Percentiles rank a stretch among this genome's conserved stretches.
Evolutionary conservation across 208 protist species (phyloP).

Genomic region (Herpetomonas samuelpessoai): DNA sequence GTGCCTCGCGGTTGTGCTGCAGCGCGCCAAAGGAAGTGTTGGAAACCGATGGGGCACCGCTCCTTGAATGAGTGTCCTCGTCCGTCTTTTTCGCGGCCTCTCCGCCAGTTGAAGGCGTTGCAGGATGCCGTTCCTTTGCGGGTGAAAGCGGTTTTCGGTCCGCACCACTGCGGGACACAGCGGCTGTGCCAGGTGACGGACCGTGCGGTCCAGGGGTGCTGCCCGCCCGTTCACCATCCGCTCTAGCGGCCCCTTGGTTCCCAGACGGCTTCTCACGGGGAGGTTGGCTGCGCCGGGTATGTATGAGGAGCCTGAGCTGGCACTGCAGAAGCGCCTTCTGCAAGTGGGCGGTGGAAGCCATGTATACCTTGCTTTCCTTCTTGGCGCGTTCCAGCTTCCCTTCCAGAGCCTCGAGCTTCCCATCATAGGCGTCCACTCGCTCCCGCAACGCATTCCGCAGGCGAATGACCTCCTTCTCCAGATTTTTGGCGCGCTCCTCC

Average conservation of each 20-base stretch:
- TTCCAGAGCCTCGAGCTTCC: conserved; percentile 19
- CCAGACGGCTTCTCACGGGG: no score
- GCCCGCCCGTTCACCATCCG: no score
- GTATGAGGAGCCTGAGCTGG: conserved; percentile 16
- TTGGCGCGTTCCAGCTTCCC: conserved; percentile 5
- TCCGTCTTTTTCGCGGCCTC: no score
- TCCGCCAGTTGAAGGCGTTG: neutral
- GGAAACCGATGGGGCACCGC: neutral
- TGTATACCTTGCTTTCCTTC: conserved; percentile 22
- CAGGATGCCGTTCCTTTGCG: no score
- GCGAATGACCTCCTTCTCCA: conserved; percentile 47
- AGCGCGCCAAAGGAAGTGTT: neutral
- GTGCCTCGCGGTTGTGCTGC: conserved; percentile 23
- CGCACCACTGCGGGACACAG: neutral
- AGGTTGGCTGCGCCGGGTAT: neutral
- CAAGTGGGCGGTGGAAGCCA: conserved; percentile 22
- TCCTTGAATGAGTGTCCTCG: no score
- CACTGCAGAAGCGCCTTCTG: conserved; percentile 17
- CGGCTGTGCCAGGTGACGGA: neutral
- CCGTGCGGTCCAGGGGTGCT: neutral
- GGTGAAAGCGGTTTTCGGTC: no score
- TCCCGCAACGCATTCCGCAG: conserved; percentile 39
- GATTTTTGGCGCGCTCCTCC: conserved; percentile 27
- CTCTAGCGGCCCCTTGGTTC: no score
- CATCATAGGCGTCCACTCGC: conserved; percentile 23